Percentiles rank a stretch among this genome's conserved stretches.
Evolutionary conservation across 2,329 filamentous ascomycete species (phyloP).

Genomic region (Proliferodiscus dingleyae): DNA sequence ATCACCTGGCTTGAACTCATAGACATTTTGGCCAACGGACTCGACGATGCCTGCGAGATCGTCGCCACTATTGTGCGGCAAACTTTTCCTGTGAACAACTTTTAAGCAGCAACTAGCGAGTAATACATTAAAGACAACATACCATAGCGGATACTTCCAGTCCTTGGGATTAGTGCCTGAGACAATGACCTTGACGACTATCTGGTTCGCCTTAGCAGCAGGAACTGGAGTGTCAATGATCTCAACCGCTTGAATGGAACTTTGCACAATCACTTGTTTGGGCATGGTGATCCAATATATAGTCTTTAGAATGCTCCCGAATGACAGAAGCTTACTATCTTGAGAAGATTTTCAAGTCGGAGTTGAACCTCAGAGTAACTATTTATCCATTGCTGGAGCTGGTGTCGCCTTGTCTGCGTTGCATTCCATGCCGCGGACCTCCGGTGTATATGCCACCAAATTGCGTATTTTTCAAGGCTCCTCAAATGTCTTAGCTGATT

Average conservation of each 20-base stretch:
- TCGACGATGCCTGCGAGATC: slow-evolving; percentile 38
- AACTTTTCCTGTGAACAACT: slow-evolving; percentile 8
- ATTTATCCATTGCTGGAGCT: too few species aligned
- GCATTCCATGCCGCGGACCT: too few species aligned
- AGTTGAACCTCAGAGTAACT: too few species aligned
- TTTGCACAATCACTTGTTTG: slow-evolving; percentile 13
- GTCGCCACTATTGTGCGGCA: slow-evolving; percentile 23
- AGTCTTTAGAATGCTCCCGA: too few species aligned
- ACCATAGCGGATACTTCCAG: slow-evolving; percentile 19
- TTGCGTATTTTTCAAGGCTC: too few species aligned
- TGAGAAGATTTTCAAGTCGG: background rate
- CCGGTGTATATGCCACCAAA: too few species aligned
- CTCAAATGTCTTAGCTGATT: too few species aligned
- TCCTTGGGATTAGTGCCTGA: slow-evolving; percentile 25
- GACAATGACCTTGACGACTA: slow-evolving; percentile 15
- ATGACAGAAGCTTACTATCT: too few species aligned
- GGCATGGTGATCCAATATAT: slow-evolving; percentile 10
- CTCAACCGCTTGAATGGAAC: slow-evolving; percentile 8
- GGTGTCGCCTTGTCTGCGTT: too few species aligned
- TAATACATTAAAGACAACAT: background rate
- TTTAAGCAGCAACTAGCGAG: background rate
- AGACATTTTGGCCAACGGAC: slow-evolving; percentile 42
- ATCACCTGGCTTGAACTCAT: slow-evolving; percentile 37
- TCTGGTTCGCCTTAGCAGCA: background rate
- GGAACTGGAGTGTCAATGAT: slow-evolving; percentile 12